phyloP scores from a whole-genome alignment of 176 grass and related monocot genomes.

The Carex littledalei region DNA sequence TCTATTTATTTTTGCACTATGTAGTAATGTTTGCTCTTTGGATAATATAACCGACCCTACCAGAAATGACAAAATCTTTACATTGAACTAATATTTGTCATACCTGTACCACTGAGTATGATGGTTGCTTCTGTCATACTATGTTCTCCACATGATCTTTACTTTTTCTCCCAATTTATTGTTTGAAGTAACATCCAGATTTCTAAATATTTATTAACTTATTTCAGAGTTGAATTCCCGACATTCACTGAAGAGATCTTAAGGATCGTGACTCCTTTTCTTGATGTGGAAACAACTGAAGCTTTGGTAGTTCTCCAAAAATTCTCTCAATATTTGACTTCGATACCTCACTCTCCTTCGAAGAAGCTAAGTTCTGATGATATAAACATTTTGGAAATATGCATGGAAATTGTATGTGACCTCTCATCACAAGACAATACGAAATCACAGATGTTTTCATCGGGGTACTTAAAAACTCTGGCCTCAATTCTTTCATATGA shows the following conservation, averaged over 20 bases:
- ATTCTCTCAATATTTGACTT: slow-evolving; percentile 23
- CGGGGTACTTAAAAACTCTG: slow-evolving; percentile 26
- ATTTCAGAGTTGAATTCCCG: slow-evolving; percentile 33
- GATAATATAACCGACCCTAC: background rate
- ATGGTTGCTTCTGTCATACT: background rate
- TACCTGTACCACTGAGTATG: background rate
- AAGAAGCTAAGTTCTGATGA: slow-evolving; percentile 33
- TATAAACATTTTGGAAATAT: slow-evolving; percentile 22
- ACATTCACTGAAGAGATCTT: slow-evolving; percentile 31
- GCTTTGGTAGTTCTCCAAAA: slow-evolving; percentile 38
- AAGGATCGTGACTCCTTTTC: slow-evolving; percentile 30
- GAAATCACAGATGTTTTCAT: slow-evolving; percentile 34
- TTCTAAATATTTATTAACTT: background rate
- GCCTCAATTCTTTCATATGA: slow-evolving; percentile 24
- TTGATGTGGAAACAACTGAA: slow-evolving; percentile 28
- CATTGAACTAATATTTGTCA: background rate
- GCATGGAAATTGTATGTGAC: slow-evolving; percentile 30
- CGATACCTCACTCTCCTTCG: slow-evolving; percentile 9
- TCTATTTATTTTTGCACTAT: background rate
- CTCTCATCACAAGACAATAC: slow-evolving; percentile 29
- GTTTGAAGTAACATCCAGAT: background rate
- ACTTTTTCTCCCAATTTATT: background rate
- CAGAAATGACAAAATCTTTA: background rate
- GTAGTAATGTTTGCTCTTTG: background rate
- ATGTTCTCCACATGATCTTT: background rate